Conservation (phyloP, 2,329 filamentous ascomycete species). For the Neofusicoccum umdonicola region DNA sequence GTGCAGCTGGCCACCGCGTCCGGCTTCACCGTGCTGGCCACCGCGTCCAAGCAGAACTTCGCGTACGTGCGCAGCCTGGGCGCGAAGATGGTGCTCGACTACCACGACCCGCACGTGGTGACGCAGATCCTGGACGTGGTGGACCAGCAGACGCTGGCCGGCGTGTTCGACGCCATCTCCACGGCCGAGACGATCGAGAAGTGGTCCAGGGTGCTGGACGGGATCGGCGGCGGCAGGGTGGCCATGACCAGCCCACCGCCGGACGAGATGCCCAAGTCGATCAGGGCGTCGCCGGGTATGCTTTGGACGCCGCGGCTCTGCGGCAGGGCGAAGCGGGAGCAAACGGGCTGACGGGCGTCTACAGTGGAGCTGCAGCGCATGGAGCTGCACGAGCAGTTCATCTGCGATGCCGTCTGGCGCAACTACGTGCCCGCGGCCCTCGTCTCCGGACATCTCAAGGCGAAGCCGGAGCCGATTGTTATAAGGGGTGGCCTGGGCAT, state of each 20-base stretch:
- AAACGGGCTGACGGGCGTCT: no score
- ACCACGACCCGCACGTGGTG: slow-evolving; percentile 5
- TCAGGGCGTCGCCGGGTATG: background rate
- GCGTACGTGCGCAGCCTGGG: slow-evolving; percentile 45
- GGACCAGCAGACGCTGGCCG: background rate
- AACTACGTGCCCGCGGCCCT: background rate
- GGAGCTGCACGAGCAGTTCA: background rate
- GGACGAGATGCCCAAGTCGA: background rate
- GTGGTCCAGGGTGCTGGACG: background rate
- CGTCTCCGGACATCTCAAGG: background rate
- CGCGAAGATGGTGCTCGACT: background rate
- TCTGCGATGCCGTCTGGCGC: background rate
- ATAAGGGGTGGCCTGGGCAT: slow-evolving; percentile 29
- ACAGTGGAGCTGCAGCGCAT: background rate
- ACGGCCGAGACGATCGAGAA: background rate
- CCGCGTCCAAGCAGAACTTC: slow-evolving; percentile 45
- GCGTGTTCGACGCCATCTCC: background rate
- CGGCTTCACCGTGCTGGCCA: slow-evolving; percentile 48
- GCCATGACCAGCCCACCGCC: background rate
- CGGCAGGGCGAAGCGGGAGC: no score
- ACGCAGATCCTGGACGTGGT: slow-evolving; percentile 10
- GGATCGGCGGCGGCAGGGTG: background rate
- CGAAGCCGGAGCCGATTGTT: slow-evolving; percentile 22
- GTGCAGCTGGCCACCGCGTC: slow-evolving; percentile 47
- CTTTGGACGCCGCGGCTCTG: no score